phyloP scores from a whole-genome alignment of 148 eudicot genomes.

The Vaccinium darrowii region DNA sequence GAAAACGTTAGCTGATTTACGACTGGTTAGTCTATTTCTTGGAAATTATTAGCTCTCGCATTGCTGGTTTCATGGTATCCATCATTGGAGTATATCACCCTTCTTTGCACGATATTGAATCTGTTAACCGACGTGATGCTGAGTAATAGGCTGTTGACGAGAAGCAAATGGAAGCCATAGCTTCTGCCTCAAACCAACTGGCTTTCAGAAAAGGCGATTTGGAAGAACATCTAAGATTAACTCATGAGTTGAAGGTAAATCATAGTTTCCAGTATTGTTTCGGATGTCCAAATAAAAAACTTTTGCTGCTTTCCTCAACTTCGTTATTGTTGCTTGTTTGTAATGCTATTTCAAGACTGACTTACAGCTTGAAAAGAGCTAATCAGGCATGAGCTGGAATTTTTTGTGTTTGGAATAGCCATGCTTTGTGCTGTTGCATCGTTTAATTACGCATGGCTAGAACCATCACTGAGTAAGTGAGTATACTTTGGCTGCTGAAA shows the following conservation, averaged over 20 bases:
- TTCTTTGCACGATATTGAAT: not conserved
- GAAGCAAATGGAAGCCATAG: constrained; percentile 66
- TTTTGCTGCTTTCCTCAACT: not conserved
- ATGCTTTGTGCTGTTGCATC: not conserved
- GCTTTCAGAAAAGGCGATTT: constrained; percentile 69
- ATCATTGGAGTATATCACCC: constrained; percentile 6
- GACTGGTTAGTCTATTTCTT: constrained; percentile 60
- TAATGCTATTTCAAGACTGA: not conserved
- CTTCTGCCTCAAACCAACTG: constrained; percentile 64
- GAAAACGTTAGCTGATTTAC: constrained; percentile 67
- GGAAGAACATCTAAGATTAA: constrained; percentile 65
- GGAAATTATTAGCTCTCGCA: constrained; percentile 17
- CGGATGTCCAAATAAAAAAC: not conserved
- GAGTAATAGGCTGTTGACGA: constrained; percentile 74
- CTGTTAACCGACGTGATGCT: constrained; percentile 14
- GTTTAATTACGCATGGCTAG: not conserved
- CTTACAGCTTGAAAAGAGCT: not conserved
- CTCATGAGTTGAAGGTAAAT: constrained; percentile 71
- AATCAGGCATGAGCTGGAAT: not conserved
- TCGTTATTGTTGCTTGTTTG: not conserved
- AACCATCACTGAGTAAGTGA: not conserved
- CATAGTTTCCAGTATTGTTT: constrained; percentile 1
- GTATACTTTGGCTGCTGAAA: not conserved
- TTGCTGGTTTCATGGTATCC: constrained; percentile 11
- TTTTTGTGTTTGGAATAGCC: not conserved